Base-by-base conservation (phyloP, 768 basidiomycete species). In the Termitomyces bulborhizus region DNA sequence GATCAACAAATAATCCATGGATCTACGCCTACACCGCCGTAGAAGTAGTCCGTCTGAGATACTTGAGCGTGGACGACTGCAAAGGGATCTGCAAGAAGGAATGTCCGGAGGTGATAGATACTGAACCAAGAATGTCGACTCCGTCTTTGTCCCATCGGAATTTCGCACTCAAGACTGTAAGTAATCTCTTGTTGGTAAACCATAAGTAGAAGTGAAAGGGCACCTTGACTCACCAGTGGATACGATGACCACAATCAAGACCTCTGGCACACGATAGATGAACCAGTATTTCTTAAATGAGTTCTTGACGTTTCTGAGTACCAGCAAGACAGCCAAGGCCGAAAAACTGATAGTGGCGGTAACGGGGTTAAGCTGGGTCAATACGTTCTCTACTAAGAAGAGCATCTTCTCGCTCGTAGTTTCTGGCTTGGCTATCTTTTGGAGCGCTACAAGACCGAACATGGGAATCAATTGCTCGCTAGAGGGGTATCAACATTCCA, bases 391-490 rank as follows among this genome's bases (percentile, higher is more conserved):
- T 21, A 87, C 36, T 16, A 98, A 69, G 70, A 98, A 98, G 7
- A 82, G 15, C 11, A 88, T 66, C 68, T 98, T 98, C 56, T 89
- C 84, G 21, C 90, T 60, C 0, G 92, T 85, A 3, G 84, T 78
- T 60, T 86, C 74, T 3, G 86, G 86, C 62, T 86, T 80, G 11
- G 80, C 49, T 16, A 65, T 42, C 53, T 77, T 78, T 57, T 82
- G 76, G 11, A 91, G 72, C 3, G 70, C 69, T 6, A 72, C 71
- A 26, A 98, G 77, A 26, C 94, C 94, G 46, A 97, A 80, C 88
- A 98, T 94, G 0, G 94, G 92, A 27, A 93, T 84, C 16, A 94
- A 73, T 66, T 94, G 90, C 69, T 90, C 88, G 42, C 89, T 91
- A 50, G 51, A 51, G 60, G n/a, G 11, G 32, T 18, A 26, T 24